Base-by-base conservation (phyloP, 352 stramenopile genomes). In the Aphanomyces cochlioides region DNA sequence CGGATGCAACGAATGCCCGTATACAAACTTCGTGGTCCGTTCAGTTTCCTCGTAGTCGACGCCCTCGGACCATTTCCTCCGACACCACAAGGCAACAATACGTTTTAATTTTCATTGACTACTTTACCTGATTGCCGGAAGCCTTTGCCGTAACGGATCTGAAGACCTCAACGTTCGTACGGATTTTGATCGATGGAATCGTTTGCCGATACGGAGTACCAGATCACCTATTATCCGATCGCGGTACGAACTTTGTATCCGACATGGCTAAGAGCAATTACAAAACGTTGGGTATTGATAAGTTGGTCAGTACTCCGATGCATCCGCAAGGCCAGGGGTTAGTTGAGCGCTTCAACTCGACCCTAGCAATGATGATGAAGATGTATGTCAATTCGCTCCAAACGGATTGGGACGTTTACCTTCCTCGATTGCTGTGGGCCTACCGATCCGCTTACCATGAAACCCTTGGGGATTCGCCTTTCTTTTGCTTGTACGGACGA, bases 401-500 rank as follows among this genome's bases (percentile, higher is more conserved):
- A 19, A 53, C 45, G 45, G 45, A 53, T 53, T 53, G n/a, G 45
- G 45, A 53, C n/a, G 45, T 53, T 1, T 53, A 2, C 45, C n/a
- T 53, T n/a, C 45, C 45, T 53, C 45, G 2, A 15, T 19, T 53
- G 2, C 2, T 53, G 45, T 53, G 13, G 13, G 45, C 2, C 13
- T 53, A 53, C n/a, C 45, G 45, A n/a, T n/a, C 45, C 13, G 45
- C 45, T 19, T 53, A 53, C 2, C 45, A 53, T 1, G 13, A 15
- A 19, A 53, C 45, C 13, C 45, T 53, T 2, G 45, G 45, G 1
- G 45, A n/a, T 2, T 53, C n/a, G 1, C 45, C 45, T 15, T 15
- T 53, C n/a, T 53, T 53, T 19, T 53, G 45, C n/a, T 53, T 53
- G 45, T 53, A n/a, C n/a, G 45, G 45, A 53, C 45, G 13, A 15